Conservation (phyloP, 2,329 filamentous ascomycete genomes). For the Lachnellula willkommii region DNA sequence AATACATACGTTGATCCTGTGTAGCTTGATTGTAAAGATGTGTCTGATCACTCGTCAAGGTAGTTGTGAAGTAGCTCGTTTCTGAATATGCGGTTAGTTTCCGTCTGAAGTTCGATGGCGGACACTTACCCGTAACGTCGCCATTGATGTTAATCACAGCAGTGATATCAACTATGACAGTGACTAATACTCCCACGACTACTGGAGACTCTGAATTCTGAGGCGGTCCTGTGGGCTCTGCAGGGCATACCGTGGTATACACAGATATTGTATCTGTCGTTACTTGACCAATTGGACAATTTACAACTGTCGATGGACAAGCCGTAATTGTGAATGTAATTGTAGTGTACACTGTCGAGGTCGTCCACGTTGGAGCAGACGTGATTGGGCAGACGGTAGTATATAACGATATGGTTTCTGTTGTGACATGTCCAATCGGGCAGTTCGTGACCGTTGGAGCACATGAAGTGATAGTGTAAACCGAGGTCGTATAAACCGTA, state of each 20-base stretch:
- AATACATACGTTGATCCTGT: slow-evolving; percentile 2
- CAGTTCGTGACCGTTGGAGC: neutral
- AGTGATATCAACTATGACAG: slow-evolving; percentile 7
- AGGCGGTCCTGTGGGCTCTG: neutral
- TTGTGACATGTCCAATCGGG: neutral
- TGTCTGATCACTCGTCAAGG: slow-evolving; percentile 3
- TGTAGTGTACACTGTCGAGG: slow-evolving; percentile 12
- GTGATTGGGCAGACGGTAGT: slow-evolving; percentile 7
- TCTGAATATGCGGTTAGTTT: neutral
- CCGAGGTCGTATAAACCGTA: neutral
- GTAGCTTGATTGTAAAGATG: slow-evolving; percentile 5
- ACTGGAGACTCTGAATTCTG: neutral
- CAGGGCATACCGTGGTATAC: slow-evolving; percentile 15
- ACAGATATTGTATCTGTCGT: slow-evolving; percentile 27
- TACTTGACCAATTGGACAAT: slow-evolving; percentile 20
- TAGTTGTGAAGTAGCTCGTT: slow-evolving; percentile 8
- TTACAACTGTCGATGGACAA: slow-evolving; percentile 4
- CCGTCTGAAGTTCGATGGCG: neutral
- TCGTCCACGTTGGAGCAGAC: neutral
- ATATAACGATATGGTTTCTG: neutral
- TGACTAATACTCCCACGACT: slow-evolving; percentile 8
- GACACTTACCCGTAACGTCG: neutral
- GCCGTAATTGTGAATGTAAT: slow-evolving; percentile 9
- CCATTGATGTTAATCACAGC: slow-evolving; percentile 1
- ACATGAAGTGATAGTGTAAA: neutral